phyloP scores from a whole-genome alignment of 2,329 filamentous ascomycete genomes.

The Colletotrichum sp. region DNA sequence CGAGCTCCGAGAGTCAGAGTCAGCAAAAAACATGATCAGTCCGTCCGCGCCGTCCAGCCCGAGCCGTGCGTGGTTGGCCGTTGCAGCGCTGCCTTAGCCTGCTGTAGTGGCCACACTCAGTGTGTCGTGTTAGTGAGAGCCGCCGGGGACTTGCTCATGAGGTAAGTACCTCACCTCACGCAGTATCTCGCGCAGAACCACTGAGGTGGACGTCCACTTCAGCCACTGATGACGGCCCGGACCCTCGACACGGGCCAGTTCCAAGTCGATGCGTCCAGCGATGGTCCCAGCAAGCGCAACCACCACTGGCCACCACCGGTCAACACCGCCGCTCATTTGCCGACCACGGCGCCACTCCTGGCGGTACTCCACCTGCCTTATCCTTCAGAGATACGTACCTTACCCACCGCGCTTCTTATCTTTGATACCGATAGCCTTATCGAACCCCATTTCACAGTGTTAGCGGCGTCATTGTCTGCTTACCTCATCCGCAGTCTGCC shows the following conservation, averaged over 20 bases:
- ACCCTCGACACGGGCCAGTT: not conserved
- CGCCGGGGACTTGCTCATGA: not conserved
- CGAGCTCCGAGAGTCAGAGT: conserved; percentile 13
- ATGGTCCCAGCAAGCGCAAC: not conserved
- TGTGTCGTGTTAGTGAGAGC: not conserved
- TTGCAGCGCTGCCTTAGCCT: not conserved
- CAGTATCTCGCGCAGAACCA: not conserved
- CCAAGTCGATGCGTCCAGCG: not conserved
- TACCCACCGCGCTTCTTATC: not conserved
- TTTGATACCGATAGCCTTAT: not conserved
- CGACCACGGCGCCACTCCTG: not conserved
- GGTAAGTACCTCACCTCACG: too few relatives aligned
- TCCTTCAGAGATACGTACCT: not conserved
- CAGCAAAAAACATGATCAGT: not conserved
- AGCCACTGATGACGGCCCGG: conserved; percentile 4
- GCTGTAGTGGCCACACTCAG: not conserved
- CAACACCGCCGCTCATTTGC: not conserved
- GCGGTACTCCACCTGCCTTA: not conserved
- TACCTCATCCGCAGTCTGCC: not conserved
- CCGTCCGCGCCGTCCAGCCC: not conserved
- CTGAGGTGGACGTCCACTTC: not conserved
- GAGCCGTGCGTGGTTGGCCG: not conserved
- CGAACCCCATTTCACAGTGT: not conserved
- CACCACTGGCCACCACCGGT: not conserved
- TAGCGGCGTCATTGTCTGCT: not conserved